Percentiles rank a stretch among this genome's conserved stretches.
Conservation (phyloP, 192 early-diverging fungal species). For the Spizellomyces sp. region DNA sequence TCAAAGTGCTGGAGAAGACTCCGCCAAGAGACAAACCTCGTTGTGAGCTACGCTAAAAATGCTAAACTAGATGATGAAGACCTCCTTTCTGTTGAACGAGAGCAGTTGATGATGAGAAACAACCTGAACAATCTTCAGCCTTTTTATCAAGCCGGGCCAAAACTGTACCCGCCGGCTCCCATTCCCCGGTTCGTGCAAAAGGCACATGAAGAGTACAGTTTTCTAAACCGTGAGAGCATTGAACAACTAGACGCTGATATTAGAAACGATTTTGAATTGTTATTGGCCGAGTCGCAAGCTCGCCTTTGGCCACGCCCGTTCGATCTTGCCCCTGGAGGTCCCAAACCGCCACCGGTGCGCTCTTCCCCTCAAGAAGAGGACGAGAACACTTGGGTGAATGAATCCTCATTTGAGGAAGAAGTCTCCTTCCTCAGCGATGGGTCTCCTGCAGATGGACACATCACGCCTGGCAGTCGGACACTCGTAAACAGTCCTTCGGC, state of each 20-base stretch:
- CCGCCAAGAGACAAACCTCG: conserved; percentile 37
- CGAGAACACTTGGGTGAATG: conserved; percentile 3
- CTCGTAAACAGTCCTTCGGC: conserved; percentile 4
- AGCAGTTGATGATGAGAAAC: not conserved
- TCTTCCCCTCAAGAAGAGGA: not conserved
- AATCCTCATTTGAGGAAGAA: conserved; percentile 3
- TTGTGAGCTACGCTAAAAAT: conserved; percentile 40
- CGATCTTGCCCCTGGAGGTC: not conserved
- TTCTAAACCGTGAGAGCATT: conserved; percentile 18
- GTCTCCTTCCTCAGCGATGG: conserved; percentile 3
- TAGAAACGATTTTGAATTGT: conserved; percentile 23
- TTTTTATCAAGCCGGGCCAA: too few species aligned
- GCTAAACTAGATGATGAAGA: conserved; percentile 26
- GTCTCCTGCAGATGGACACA: not conserved
- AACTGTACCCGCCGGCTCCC: not conserved
- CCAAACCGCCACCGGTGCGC: not conserved
- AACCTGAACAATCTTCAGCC: not conserved
- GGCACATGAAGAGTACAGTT: conserved; percentile 12
- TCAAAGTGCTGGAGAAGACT: conserved; percentile 14
- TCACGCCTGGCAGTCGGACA: not conserved
- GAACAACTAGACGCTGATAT: conserved; percentile 26
- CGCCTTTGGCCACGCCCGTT: conserved; percentile 17
- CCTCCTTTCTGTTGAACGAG: not conserved
- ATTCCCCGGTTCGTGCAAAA: not conserved
- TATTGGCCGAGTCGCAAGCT: conserved; percentile 20